A percentile compares a stretch with the other conserved stretches of the same genome.
These are phyloP conservation scores for Chaetomidium leptoderma DNA, from an alignment of 495 filamentous ascomycete species.

Conservation along the genomic window DNA sequence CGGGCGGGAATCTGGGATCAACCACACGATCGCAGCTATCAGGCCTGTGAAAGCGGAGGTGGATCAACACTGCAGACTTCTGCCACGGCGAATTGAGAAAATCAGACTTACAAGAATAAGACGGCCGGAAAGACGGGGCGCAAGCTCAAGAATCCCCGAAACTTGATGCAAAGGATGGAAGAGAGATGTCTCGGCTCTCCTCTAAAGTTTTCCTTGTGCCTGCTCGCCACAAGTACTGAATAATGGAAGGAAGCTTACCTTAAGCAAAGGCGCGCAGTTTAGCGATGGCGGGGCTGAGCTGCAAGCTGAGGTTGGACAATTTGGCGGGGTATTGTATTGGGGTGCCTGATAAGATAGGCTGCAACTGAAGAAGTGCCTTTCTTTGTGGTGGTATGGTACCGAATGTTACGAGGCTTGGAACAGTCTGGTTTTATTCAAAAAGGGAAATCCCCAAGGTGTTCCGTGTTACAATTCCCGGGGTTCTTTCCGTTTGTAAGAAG, in stretches of 20 bases:
- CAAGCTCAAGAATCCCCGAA: too few relatives aligned
- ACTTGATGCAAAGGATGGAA: background rate
- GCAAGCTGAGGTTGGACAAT: background rate
- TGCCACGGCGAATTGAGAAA: too few relatives aligned
- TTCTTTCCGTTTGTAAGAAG: too few relatives aligned
- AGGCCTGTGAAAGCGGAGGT: too few relatives aligned
- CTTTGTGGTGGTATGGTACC: background rate
- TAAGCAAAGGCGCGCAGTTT: conserved; percentile 2
- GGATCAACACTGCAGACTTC: too few relatives aligned
- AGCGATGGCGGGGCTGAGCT: conserved; percentile 20
- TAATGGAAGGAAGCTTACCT: conserved; percentile 1
- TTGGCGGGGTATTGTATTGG: conserved; percentile 16
- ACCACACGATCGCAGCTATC: too few relatives aligned
- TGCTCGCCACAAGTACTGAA: background rate
- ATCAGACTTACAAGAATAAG: background rate
- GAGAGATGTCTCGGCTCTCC: background rate
- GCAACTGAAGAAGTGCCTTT: background rate
- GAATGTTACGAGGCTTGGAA: too few relatives aligned
- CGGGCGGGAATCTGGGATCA: too few relatives aligned
- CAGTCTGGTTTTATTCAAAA: too few relatives aligned
- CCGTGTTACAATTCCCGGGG: too few relatives aligned
- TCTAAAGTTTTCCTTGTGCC: background rate
- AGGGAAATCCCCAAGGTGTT: too few relatives aligned
- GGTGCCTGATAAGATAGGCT: conserved; percentile 16
- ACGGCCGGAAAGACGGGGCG: too few relatives aligned